Evolutionary conservation across 495 filamentous ascomycete species (phyloP).

Genomic region (Podospora pseudoanserina): DNA sequence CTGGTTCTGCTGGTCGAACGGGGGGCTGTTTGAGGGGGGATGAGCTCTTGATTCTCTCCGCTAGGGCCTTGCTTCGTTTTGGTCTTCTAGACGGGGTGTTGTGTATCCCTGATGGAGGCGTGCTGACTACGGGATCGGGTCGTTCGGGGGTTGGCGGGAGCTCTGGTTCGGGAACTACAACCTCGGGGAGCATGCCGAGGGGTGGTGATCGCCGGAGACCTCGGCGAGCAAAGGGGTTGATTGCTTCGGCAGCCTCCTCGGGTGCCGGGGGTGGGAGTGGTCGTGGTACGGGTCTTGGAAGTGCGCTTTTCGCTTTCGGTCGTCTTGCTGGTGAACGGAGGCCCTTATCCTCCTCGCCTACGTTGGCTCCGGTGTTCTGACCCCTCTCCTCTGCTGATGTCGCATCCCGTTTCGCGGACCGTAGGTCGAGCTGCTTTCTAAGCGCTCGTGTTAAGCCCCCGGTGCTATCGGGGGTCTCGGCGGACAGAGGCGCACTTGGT

Average conservation of each 20-base stretch:
- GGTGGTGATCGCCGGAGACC: conserved; percentile 35
- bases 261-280: conserved; percentile 40
- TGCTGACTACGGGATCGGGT: conserved; percentile 49
- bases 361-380: neutral
- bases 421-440: conserved; percentile 17
- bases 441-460: conserved; percentile 15
- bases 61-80: conserved; percentile 37
- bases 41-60: conserved; percentile 39
- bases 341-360: neutral
- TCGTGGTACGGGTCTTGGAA: conserved; percentile 35
- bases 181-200: conserved; percentile 35
- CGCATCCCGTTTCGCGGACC: conserved; percentile 21
- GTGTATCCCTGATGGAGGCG: conserved; percentile 52
- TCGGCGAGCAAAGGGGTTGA: conserved; percentile 40
- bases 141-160: conserved; percentile 68
- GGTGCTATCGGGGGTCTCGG: conserved; percentile 27
- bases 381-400: conserved; percentile 39
- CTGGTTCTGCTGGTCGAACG: conserved; percentile 1
- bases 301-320: conserved; percentile 22
- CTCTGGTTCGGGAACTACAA: conserved; percentile 54
- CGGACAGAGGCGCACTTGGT: conserved; percentile 24
- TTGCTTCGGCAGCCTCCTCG: conserved; percentile 37
- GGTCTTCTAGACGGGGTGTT: conserved; percentile 48
- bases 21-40: conserved; percentile 46
- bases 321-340: conserved; percentile 38